Evolutionary conservation across 108 stramenopile genomes (phyloP).

Genomic region (Chaetoceros muelleri): DNA sequence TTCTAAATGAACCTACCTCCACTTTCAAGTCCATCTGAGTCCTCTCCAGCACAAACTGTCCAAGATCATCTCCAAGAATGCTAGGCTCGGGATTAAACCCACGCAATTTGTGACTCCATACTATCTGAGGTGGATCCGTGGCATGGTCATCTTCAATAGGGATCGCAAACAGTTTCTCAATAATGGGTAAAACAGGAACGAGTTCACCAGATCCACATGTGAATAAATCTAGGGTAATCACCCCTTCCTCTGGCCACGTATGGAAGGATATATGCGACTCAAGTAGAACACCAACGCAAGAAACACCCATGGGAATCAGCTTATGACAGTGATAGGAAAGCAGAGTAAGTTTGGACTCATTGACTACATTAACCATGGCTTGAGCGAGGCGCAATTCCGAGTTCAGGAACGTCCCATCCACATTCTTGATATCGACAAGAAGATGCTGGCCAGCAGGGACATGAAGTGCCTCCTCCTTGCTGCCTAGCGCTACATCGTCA

Average conservation of each 20-base stretch:
- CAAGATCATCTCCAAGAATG: constrained; percentile 27
- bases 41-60: constrained; percentile 16
- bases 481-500: background rate
- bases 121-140: constrained; percentile 20
- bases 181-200: constrained; percentile 44
- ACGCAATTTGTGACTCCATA: constrained; percentile 63
- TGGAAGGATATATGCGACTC: constrained; percentile 73
- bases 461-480: constrained; percentile 32
- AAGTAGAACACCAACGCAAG: constrained; percentile 62
- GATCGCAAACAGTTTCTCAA: constrained; percentile 44
- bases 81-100: constrained; percentile 36
- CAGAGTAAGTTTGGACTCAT: constrained; percentile 39
- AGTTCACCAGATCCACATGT: constrained; percentile 52
- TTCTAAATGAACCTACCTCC: constrained; percentile 1
- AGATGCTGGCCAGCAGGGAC: constrained; percentile 67
- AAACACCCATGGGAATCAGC: constrained; percentile 53
- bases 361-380: constrained; percentile 51
- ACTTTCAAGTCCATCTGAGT: constrained; percentile 42
- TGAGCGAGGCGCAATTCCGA: constrained; percentile 41
- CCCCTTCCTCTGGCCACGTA: constrained; percentile 68
- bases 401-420: constrained; percentile 52
- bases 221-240: constrained; percentile 70
- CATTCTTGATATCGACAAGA: constrained; percentile 65
- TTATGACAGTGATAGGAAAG: constrained; percentile 72
- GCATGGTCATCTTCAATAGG: constrained; percentile 6